These are phyloP conservation scores for Leptographium galeiforme DNA, from an alignment of 2,329 filamentous ascomycete genomes.

Conservation along the genomic window DNA sequence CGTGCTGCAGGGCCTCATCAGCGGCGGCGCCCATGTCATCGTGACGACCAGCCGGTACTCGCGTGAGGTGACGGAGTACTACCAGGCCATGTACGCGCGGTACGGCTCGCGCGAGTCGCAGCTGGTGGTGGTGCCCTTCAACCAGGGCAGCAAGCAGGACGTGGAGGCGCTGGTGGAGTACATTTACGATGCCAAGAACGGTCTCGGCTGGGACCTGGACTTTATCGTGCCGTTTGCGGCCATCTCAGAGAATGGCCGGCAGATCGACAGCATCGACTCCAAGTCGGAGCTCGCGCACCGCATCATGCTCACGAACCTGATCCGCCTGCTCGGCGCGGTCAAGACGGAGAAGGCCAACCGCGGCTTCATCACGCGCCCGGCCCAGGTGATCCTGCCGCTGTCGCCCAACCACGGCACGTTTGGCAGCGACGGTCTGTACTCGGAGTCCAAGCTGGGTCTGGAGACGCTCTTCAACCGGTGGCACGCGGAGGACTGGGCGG, in stretches of 20 bases:
- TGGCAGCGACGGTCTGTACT: constrained; percentile 87
- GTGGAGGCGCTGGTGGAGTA: constrained; percentile 88
- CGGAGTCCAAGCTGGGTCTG: constrained; percentile 91
- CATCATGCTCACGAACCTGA: constrained; percentile 96
- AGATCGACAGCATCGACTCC: constrained; percentile 93
- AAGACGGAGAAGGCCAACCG: constrained; percentile 81
- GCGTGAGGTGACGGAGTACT: constrained; percentile 95
- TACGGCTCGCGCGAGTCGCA: constrained; percentile 90
- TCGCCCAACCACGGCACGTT: constrained; percentile 99
- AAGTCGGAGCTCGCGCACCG: constrained; percentile 96
- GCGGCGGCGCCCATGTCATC: constrained; percentile 89
- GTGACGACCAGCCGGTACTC: constrained; percentile 97
- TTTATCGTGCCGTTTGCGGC: constrained; percentile 93
- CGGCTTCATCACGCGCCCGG: constrained; percentile 87
- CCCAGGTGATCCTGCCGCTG: constrained; percentile 88
- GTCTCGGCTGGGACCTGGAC: constrained; percentile 95
- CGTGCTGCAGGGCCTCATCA: constrained; percentile 88
- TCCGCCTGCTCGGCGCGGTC: constrained; percentile 79
- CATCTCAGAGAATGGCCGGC: constrained; percentile 92
- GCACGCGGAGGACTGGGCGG: constrained; percentile 94
- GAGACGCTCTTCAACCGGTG: constrained; percentile 98
- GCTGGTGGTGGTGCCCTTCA: constrained; percentile 96
- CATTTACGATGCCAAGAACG: constrained; percentile 92
- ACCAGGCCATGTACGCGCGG: constrained; percentile 95
- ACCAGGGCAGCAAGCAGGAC: constrained; percentile 97